These are phyloP conservation scores for Arabis alpina DNA, from an alignment of 345 rosid species.

Conservation along the genomic window DNA sequence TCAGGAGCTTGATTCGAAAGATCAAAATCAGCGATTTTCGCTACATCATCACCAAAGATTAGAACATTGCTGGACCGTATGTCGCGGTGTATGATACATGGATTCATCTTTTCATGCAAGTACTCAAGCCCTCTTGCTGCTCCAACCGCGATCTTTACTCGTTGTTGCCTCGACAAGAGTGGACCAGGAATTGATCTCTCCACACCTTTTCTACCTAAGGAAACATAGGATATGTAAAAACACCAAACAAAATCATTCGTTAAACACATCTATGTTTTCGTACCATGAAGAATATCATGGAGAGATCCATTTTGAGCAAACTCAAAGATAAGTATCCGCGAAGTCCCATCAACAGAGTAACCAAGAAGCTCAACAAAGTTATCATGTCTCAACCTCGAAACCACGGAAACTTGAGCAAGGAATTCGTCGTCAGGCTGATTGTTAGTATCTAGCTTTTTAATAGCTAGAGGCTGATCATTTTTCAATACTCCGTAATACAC, in stretches of 20 bases:
- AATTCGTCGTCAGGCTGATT: slow-evolving; percentile 59
- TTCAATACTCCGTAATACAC: slow-evolving; percentile 59
- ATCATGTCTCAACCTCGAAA: slow-evolving; percentile 69
- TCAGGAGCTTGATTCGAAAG: slow-evolving; percentile 77
- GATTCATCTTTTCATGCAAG: slow-evolving; percentile 63
- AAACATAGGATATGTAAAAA: slow-evolving; percentile 4
- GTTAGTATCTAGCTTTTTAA: slow-evolving; percentile 66
- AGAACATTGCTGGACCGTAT: slow-evolving; percentile 75
- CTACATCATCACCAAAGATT: slow-evolving; percentile 64
- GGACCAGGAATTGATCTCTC: slow-evolving; percentile 77
- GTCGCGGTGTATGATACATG: slow-evolving; percentile 65
- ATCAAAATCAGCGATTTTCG: slow-evolving; percentile 74
- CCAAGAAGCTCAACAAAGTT: slow-evolving; percentile 71
- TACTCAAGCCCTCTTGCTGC: slow-evolving; percentile 76
- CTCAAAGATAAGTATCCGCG: slow-evolving; percentile 68
- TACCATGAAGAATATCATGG: slow-evolving; percentile 79
- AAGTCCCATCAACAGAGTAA: slow-evolving; percentile 67
- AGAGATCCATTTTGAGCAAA: slow-evolving; percentile 79
- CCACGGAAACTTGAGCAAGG: slow-evolving; percentile 64
- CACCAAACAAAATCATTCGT: neutral
- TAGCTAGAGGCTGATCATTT: slow-evolving; percentile 54
- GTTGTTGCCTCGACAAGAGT: slow-evolving; percentile 64
- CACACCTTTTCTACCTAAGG: slow-evolving; percentile 70
- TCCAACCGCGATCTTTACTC: slow-evolving; percentile 71
- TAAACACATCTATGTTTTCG: slow-evolving; percentile 1